Conservation (phyloP, 2,329 filamentous ascomycete genomes). For the Aspergillus texensis region DNA sequence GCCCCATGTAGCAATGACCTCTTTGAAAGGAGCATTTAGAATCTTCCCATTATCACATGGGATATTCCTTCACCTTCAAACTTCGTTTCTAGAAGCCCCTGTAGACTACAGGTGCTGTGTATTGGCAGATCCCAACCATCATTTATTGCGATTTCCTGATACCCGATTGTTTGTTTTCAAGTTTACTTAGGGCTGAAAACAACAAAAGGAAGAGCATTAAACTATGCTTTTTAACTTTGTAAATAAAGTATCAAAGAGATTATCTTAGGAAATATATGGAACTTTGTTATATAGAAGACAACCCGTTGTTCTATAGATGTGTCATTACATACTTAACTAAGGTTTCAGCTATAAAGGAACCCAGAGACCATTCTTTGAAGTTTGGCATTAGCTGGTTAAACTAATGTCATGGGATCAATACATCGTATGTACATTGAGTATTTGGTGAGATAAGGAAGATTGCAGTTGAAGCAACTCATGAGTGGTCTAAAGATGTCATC, state of each 20-base stretch:
- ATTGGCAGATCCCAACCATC: not conserved
- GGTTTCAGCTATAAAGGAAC: not conserved
- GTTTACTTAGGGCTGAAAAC: not conserved
- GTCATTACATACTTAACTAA: not conserved
- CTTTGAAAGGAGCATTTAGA: not conserved
- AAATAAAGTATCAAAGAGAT: not conserved
- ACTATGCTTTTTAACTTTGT: not conserved
- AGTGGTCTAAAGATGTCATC: not conserved
- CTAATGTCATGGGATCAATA: not conserved
- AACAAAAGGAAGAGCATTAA: not conserved
- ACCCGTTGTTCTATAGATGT: not conserved
- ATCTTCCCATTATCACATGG: not conserved
- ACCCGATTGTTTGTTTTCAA: not conserved
- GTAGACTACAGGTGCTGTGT: not conserved
- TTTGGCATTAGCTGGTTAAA: not conserved
- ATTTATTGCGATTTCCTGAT: not conserved
- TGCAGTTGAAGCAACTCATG: not conserved
- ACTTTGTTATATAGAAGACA: not conserved
- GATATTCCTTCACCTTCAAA: not conserved
- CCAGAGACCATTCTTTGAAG: not conserved
- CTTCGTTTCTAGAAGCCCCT: not conserved
- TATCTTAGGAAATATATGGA: not conserved
- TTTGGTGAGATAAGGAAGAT: not conserved
- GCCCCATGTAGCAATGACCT: not conserved
- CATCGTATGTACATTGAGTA: not conserved